A percentile compares a stretch with the other conserved stretches of the same genome.
Evolutionary conservation across 1,139 yeast genomes (phyloP).

Genomic region (Zhuliangozyma blackwelliae): DNA sequence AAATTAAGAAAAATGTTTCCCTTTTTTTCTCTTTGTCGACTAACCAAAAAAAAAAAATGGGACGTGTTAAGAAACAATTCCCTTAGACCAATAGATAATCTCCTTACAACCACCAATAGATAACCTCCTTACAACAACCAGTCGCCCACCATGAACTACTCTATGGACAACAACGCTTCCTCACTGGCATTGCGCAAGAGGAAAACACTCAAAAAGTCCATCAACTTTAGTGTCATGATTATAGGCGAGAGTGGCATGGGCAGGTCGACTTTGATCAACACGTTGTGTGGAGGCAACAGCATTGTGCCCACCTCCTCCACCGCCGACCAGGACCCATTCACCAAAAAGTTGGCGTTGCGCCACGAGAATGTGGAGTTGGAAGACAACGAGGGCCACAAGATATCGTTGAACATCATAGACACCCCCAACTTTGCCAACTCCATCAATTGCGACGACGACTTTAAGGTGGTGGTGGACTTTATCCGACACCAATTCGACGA

Average conservation of each 20-base stretch:
- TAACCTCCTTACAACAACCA: too few species aligned
- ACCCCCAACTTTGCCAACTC: conserved; percentile 82
- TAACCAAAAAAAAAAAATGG: too few species aligned
- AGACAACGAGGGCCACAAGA: conserved; percentile 49
- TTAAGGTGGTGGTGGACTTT: conserved; percentile 44
- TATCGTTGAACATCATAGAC: conserved; percentile 44
- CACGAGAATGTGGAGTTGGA: conserved; percentile 50
- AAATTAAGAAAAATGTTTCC: too few species aligned
- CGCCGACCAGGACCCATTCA: conserved; percentile 38
- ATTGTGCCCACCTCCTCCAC: conserved; percentile 46
- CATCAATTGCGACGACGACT: conserved; percentile 45
- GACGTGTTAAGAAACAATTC: too few species aligned
- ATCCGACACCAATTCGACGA: conserved; percentile 49
- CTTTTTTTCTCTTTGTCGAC: too few species aligned
- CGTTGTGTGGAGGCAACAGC: conserved; percentile 76
- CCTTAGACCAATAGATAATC: too few species aligned
- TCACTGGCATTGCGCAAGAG: conserved; percentile 50
- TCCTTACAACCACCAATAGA: too few species aligned
- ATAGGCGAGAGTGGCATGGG: conserved; percentile 62
- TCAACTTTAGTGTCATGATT: conserved; percentile 53
- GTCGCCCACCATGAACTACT: too few species aligned
- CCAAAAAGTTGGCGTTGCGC: conserved; percentile 40
- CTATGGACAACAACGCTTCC: conserved; percentile 13
- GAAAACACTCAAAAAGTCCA: conserved; percentile 52
- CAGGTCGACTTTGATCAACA: conserved; percentile 58